Base-by-base conservation (phyloP, 225 moss, liverwort and hornwort species). In the Sphagnum contortum region DNA sequence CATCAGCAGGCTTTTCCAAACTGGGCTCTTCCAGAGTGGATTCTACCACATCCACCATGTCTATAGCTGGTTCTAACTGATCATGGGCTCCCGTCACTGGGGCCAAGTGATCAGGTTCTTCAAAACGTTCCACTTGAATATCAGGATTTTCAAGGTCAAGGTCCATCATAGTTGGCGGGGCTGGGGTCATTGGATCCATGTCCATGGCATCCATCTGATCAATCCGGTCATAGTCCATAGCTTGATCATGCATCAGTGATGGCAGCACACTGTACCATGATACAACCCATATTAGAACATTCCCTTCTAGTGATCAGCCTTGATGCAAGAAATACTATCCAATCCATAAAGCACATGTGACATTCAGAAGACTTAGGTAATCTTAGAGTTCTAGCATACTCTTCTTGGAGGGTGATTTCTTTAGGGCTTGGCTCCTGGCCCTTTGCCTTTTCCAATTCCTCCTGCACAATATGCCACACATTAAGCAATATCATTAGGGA, bases 171-270 rank as follows among this genome's bases (percentile, higher is more conserved):
- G 69, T 29, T 14, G 78, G 81, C 67, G 72, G 79, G 57, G 74
- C 78, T 47, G 81, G 85, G 9, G 78, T 82, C 81, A 81, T 72
- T 56, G 81, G 81, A 53, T 86, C 91, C 69, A 89, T 67, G 72
- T 94, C 91, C 87, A 94, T 88, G 50, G 78, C 77, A 75, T 94
- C 94, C 94, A 94, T 91, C 76, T 87, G 73, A 71, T 92, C 96
- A 79, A 96, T 81, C 64, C 85, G 85, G 68, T 89, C 90, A 76
- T 85, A 98, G 69, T 91, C 90, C 45, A 89, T 85, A 44, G 72
- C 68, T 57, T 87, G 75, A 56, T 80, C 96, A 79, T 85, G 80
- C 29, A 72, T 63, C 58, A 75, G 57, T 70, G 52, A 6, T 5
- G 85, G 80, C 45, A 73, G 78, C 68, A 88, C 82, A 74, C 98